Conservation (phyloP, 2,329 filamentous ascomycete species). For the Penicillium capsulatum region DNA sequence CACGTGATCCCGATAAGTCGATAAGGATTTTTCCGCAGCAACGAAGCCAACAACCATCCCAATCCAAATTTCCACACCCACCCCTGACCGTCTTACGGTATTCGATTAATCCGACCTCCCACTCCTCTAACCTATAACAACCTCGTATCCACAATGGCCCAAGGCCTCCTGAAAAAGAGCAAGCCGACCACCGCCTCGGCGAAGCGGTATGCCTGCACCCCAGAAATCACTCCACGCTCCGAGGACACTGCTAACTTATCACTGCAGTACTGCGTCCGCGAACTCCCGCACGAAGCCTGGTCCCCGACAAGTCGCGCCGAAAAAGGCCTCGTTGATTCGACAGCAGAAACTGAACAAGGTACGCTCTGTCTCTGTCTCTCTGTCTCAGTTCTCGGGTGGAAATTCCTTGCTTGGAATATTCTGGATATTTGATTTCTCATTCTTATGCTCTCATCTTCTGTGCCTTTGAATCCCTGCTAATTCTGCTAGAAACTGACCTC, state of each 20-base stretch:
- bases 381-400: too few relatives aligned
- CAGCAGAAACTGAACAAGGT: conserved; percentile 62
- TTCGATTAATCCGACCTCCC: too few relatives aligned
- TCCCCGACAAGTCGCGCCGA: conserved; percentile 60
- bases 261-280: conserved; percentile 19
- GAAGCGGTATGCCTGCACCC: conserved; percentile 35
- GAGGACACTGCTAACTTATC: not conserved
- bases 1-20: conserved; percentile 13
- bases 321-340: conserved; percentile 58
- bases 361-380: not conserved
- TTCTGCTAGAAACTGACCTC: conserved; percentile 54
- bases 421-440: too few relatives aligned
- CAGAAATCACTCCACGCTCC: too few relatives aligned
- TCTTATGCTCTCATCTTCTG: too few relatives aligned
- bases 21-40: conserved; percentile 14
- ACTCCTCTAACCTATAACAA: too few relatives aligned
- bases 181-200: conserved; percentile 29
- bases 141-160: conserved; percentile 38
- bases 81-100: too few relatives aligned
- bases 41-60: not conserved
- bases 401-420: too few relatives aligned
- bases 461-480: not conserved
- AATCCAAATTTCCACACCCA: not conserved
- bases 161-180: conserved; percentile 48
- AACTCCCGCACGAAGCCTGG: conserved; percentile 53